Evolutionary conservation across 257 asterid species (phyloP).

Genomic region (Solanum infundibuliforme): DNA sequence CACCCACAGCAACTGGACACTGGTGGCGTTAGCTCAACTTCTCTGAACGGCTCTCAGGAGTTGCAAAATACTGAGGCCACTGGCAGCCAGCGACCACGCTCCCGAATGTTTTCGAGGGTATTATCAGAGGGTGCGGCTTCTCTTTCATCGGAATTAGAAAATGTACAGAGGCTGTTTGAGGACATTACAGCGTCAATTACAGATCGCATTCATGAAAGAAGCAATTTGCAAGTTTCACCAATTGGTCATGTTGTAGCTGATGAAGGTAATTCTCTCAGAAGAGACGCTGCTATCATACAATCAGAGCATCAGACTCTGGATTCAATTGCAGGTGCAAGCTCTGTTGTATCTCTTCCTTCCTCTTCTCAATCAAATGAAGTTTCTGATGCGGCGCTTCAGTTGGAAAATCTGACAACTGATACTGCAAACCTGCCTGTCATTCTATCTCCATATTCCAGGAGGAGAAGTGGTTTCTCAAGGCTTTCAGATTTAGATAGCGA

Average conservation of each 20-base stretch:
- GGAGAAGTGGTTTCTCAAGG: conserved; percentile 11
- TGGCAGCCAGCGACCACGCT: conserved; percentile 21
- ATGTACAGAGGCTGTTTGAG: conserved; percentile 62
- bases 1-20: neutral
- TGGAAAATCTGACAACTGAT: conserved; percentile 7
- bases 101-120: conserved; percentile 53
- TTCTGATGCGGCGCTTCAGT: conserved; percentile 15
- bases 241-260: conserved; percentile 21
- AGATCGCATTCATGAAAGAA: conserved; percentile 22
- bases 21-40: conserved; percentile 4
- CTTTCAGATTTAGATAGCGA: conserved; percentile 1
- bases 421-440: conserved; percentile 1
- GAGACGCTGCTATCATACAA: conserved; percentile 16
- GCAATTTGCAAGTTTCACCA: conserved; percentile 16
- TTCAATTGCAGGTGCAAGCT: conserved; percentile 17
- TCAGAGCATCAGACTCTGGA: conserved; percentile 26
- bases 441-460: conserved; percentile 14
- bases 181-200: conserved; percentile 56
- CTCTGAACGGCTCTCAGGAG: conserved; percentile 9
- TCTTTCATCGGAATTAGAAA: conserved; percentile 58
- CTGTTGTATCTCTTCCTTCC: conserved; percentile 17
- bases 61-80: conserved; percentile 20
- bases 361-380: conserved; percentile 28
- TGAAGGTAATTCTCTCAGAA: conserved; percentile 14
- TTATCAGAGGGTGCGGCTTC: conserved; percentile 64